phyloP scores from a whole-genome alignment of 1,284 basidiomycete species.

The Malassezia equina region DNA sequence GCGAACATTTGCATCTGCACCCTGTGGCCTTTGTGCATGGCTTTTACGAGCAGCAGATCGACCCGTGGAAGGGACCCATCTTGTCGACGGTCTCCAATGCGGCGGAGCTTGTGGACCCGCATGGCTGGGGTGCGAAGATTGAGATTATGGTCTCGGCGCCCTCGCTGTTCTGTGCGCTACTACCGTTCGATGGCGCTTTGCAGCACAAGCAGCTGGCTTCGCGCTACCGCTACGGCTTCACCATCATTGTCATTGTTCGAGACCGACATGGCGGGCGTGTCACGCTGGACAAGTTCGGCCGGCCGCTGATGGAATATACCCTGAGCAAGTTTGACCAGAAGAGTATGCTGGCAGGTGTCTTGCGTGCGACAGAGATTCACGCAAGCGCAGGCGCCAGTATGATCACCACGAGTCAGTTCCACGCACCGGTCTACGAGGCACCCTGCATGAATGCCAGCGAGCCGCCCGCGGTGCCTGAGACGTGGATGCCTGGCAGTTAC shows the following conservation, averaged over 20 bases:
- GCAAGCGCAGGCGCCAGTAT: constrained; percentile 49
- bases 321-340: constrained; percentile 48
- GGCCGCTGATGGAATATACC: constrained; percentile 49
- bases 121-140: constrained; percentile 50
- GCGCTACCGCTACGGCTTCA: constrained; percentile 42
- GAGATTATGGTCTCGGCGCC: constrained; percentile 51
- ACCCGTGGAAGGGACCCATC: constrained; percentile 51
- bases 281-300: constrained; percentile 46
- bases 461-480: constrained; percentile 8
- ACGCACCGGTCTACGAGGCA: constrained; percentile 27
- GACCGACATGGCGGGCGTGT: constrained; percentile 48
- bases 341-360: constrained; percentile 47
- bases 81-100: constrained; percentile 50
- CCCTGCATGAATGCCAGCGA: constrained; percentile 10
- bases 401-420: constrained; percentile 48
- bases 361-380: constrained; percentile 49
- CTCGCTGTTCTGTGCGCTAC: constrained; percentile 43
- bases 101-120: constrained; percentile 34
- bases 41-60: constrained; percentile 49
- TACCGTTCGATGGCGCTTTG: constrained; percentile 42
- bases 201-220: constrained; percentile 49
- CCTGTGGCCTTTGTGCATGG: constrained; percentile 50
- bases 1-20: constrained; percentile 51
- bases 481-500: constrained; percentile 27
- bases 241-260: constrained; percentile 41